These are phyloP conservation scores for Polygonum aviculare DNA, from an alignment of 148 eudicot genomes.

Conservation along the genomic window DNA sequence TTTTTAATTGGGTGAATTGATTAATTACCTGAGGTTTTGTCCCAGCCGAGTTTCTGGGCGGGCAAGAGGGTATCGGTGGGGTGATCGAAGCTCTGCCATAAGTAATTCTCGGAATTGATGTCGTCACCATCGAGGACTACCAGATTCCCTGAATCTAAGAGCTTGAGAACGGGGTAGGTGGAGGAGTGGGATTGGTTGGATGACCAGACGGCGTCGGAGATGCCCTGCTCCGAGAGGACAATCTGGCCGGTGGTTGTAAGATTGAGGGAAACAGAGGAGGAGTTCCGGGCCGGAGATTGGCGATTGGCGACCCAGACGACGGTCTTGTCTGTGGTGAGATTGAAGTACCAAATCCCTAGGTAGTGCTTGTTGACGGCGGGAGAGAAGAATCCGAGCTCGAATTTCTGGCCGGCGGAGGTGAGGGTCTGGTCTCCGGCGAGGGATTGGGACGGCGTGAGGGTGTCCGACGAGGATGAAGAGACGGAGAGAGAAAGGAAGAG, in stretches of 20 bases:
- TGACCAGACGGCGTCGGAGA: slow-evolving; percentile 26
- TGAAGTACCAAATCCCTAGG: slow-evolving; percentile 25
- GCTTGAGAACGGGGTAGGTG: slow-evolving; percentile 27
- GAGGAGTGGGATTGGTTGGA: slow-evolving; percentile 2
- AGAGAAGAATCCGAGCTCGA: slow-evolving; percentile 28
- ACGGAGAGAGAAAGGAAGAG: not conserved
- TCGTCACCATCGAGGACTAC: slow-evolving; percentile 26
- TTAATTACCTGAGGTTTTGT: slow-evolving; percentile 16
- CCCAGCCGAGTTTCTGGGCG: slow-evolving; percentile 47
- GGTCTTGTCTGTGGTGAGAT: not conserved
- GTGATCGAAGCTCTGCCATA: slow-evolving; percentile 66
- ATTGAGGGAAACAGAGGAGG: slow-evolving; percentile 17
- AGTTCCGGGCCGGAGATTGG: slow-evolving; percentile 14
- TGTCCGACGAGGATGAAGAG: not conserved
- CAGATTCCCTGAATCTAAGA: slow-evolving; percentile 49
- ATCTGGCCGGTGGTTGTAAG: slow-evolving; percentile 24
- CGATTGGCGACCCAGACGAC: slow-evolving; percentile 25
- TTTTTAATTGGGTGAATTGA: too few species aligned
- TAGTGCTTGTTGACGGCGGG: slow-evolving; percentile 4
- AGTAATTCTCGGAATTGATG: slow-evolving; percentile 10
- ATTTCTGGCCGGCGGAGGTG: not conserved
- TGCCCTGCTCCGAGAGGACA: slow-evolving; percentile 9
- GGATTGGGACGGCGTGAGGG: not conserved
- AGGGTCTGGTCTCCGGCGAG: not conserved
- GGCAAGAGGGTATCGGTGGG: slow-evolving; percentile 55